A percentile compares a stretch with the other conserved stretches of the same genome.
phyloP scores from a whole-genome alignment of 148 eudicot species.

The Rhododendron henanense region DNA sequence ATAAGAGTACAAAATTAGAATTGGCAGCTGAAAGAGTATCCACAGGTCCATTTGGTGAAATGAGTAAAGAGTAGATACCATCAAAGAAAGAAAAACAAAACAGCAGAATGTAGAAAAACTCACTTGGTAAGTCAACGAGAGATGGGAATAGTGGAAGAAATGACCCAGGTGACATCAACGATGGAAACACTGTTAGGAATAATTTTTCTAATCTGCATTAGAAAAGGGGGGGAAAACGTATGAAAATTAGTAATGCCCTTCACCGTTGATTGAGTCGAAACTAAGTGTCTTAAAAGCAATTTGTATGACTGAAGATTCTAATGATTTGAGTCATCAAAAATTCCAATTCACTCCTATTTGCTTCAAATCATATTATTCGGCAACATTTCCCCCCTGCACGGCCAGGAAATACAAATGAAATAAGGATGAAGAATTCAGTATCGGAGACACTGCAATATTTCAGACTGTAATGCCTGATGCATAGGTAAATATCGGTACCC shows the following conservation, averaged over 20 bases:
- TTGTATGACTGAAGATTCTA: not conserved
- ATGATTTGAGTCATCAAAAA: not conserved
- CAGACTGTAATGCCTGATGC: not conserved
- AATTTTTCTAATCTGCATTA: slow-evolving; percentile 61
- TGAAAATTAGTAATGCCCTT: slow-evolving; percentile 1
- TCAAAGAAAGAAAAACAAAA: not conserved
- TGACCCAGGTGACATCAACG: slow-evolving; percentile 78
- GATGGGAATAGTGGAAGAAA: slow-evolving; percentile 82
- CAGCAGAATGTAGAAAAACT: slow-evolving; percentile 23
- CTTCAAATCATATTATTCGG: not conserved
- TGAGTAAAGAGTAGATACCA: not conserved
- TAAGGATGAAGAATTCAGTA: not conserved
- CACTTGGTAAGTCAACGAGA: slow-evolving; percentile 85
- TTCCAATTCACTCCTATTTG: not conserved
- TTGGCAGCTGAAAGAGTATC: not conserved
- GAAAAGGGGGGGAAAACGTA: not conserved
- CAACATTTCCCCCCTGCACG: not conserved
- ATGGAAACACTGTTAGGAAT: slow-evolving; percentile 67
- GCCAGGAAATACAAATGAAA: not conserved
- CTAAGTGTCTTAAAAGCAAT: not conserved
- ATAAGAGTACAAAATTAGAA: not conserved
- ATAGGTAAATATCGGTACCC: not conserved
- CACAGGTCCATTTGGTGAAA: not conserved
- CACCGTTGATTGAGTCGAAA: not conserved
- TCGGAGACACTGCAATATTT: not conserved